Conservation (phyloP, 1,139 yeast species). For the Candida sp. region DNA sequence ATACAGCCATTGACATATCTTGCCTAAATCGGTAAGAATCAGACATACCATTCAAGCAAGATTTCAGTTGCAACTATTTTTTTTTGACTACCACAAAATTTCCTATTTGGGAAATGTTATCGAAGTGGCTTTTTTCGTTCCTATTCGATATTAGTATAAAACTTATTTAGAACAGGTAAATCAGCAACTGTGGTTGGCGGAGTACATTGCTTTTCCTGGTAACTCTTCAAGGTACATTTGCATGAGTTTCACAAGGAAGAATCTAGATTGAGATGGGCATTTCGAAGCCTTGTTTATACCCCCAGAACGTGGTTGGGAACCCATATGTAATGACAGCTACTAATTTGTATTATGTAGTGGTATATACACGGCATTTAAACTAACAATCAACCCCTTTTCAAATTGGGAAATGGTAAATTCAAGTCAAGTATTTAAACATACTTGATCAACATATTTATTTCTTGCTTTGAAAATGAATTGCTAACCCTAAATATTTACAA, state of each 20-base stretch:
- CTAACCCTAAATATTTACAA: too few relatives aligned
- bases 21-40: not conserved
- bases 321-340: too few relatives aligned
- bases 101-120: not conserved
- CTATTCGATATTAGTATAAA: not conserved
- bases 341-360: too few relatives aligned
- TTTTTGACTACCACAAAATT: not conserved
- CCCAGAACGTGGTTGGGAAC: not conserved
- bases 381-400: too few relatives aligned
- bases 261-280: too few relatives aligned
- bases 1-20: not conserved
- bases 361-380: too few relatives aligned
- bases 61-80: not conserved
- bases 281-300: constrained; percentile 2
- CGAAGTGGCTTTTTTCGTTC: not conserved
- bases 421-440: too few relatives aligned
- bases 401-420: too few relatives aligned
- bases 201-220: not conserved
- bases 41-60: too few relatives aligned
- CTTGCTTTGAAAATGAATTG: too few relatives aligned
- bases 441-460: too few relatives aligned
- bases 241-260: not conserved
- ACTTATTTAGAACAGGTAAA: not conserved
- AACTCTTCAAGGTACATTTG: not conserved
- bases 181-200: not conserved